Percentiles rank a stretch among this genome's conserved stretches.
These are phyloP conservation scores for Aspergillus fructus DNA, from an alignment of 2,329 filamentous ascomycete species.

Conservation along the genomic window DNA sequence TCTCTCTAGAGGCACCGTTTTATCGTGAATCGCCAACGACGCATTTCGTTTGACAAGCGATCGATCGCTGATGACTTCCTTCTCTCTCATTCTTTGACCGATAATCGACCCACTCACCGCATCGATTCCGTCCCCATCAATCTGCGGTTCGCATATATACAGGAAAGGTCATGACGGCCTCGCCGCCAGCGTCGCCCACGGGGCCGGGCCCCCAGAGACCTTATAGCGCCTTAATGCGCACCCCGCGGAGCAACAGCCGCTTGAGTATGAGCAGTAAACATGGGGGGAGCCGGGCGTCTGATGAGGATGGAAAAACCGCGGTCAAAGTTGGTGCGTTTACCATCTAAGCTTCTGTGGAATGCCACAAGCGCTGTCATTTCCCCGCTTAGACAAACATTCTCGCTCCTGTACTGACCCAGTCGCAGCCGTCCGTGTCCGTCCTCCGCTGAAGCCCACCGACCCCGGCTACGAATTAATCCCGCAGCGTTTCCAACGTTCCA, in stretches of 20 bases:
- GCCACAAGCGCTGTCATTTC: not conserved
- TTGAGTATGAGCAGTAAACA: conserved; percentile 76
- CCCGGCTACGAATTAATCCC: conserved; percentile 94
- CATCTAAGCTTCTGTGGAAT: not conserved
- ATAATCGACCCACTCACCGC: conserved; percentile 14
- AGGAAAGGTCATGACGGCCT: conserved; percentile 58
- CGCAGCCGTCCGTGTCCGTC: conserved; percentile 86
- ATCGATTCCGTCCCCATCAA: conserved; percentile 10
- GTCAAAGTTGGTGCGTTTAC: conserved; percentile 87
- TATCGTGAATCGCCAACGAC: conserved; percentile 1
- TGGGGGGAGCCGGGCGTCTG: conserved; percentile 77
- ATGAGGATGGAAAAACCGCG: conserved; percentile 85
- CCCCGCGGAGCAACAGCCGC: conserved; percentile 77
- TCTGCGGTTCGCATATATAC: conserved; percentile 6
- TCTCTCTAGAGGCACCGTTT: not conserved
- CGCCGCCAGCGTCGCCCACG: conserved; percentile 67
- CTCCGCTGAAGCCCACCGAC: conserved; percentile 76
- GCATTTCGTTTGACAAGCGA: not conserved
- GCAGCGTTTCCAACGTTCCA: conserved; percentile 88
- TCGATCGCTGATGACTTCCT: conserved; percentile 18
- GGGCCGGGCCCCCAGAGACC: conserved; percentile 61
- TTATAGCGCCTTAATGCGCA: conserved; percentile 76
- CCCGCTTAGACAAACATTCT: conserved; percentile 6
- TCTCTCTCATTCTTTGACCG: conserved; percentile 11
- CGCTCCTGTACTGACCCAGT: conserved; percentile 14